Evolutionary conservation across 257 asterid genomes (phyloP), one percentile per base, ranked within the genome.

Genomic region (Scutellaria minor): DNA sequence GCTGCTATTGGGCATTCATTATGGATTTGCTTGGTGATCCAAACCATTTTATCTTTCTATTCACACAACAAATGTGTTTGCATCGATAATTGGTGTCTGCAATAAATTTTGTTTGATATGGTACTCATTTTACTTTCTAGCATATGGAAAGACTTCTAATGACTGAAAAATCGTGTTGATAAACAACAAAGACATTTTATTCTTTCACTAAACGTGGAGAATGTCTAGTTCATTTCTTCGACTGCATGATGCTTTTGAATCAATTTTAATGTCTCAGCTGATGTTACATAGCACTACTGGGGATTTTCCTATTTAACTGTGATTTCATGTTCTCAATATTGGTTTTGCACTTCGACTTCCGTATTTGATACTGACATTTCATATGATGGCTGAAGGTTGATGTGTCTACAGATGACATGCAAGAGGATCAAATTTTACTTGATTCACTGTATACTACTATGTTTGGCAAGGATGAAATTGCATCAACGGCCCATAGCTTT

Each of bases 401-500:
- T 55, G 81, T 71, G 71, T 66, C 87, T 64, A 60, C 50, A 0
- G 77, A 74, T n/a, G 88, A 75, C 47, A 71, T 80, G 68, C 64
- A 75, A 6, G 51, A 69, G 66, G 99, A 86, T 74, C 85, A 85
- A 64, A 40, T 18, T 60, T 78, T 90, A 64, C 91, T 95, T 5
- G 88, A 83, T 73, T 79, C 92, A 7, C 75, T 90, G 60, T 60
- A 89, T 77, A 73, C 72, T 52, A 77, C 91, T 77, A 47, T 84
- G 79, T 77, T 82, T 78, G 80, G 84, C 70, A 83, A 82, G 80
- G 88, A 86, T 55, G 92, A 86, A 31, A 73, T 68, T 50, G 70
- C 77, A 50, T 80, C 93, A 59, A 76, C 79, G 55, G 95, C 90
- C 14, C 84, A 59, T 63, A 77, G 75, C n/a, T 90, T 90, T 78